Percentiles rank a stretch among this genome's conserved stretches.
phyloP scores from a whole-genome alignment of 805 yeast genomes.

The Pichia manshurica region DNA sequence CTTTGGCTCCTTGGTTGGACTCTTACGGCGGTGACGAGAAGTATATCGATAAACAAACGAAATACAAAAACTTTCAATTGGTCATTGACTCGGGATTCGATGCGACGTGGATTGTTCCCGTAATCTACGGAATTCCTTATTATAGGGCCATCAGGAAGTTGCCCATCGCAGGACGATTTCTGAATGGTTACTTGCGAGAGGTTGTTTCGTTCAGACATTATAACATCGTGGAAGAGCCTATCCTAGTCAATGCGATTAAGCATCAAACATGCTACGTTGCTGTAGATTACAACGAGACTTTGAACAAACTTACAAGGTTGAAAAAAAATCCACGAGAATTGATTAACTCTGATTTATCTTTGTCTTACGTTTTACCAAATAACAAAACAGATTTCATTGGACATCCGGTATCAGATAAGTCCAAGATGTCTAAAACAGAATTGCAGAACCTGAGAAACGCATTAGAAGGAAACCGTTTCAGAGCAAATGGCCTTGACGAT shows the following conservation, averaged over 20 bases:
- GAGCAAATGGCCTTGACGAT: conserved; percentile 65
- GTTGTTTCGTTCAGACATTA: conserved; percentile 85
- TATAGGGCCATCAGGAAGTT: conserved; percentile 73
- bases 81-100: conserved; percentile 87
- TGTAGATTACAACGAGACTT: conserved; percentile 38
- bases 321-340: conserved; percentile 17
- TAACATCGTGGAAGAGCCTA: conserved; percentile 87
- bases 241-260: conserved; percentile 77
- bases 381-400: conserved; percentile 78
- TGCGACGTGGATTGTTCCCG: conserved; percentile 82
- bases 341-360: conserved; percentile 30
- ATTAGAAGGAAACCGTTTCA: conserved; percentile 76
- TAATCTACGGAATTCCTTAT: conserved; percentile 69
- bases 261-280: conserved; percentile 74
- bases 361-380: conserved; percentile 83
- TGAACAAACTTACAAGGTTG: conserved; percentile 24
- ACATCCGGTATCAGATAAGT: conserved; percentile 30
- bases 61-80: conserved; percentile 54
- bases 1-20: conserved; percentile 59
- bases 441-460: conserved; percentile 27
- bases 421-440: conserved; percentile 12
- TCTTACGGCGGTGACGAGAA: conserved; percentile 1
- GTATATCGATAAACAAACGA: conserved; percentile 2
- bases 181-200: conserved; percentile 80
- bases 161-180: conserved; percentile 80